Evolutionary conservation across 805 yeast genomes (phyloP), one percentile per base, ranked within the genome.

Genomic region (Cyberlindnera subsufficiens): DNA sequence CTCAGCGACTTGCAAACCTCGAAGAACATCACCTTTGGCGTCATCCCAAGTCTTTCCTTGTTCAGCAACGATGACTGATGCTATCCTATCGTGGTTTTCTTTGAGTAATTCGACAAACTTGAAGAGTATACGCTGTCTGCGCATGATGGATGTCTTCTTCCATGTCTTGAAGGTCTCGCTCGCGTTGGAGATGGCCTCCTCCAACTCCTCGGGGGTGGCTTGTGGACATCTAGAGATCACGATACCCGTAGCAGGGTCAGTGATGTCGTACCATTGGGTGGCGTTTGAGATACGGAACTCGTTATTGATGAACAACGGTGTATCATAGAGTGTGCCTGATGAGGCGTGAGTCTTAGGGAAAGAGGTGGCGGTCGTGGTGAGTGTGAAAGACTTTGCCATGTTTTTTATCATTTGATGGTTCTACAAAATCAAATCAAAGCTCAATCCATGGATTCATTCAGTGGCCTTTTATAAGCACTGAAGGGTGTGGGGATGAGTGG

Each of bases 1-100:
- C 66, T 82, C 90, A 5, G 88, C 89, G 38, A 82, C 90, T 63
- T 82, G 90, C 37, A 82, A 69, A 5, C 90, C 90, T 43, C 90
- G 70, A 42, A 82, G 70, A 14, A 82, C 90, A 53, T 82, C 82
- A 19, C 90, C 90, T 60, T 71, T 71, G 39, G 90, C 89, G 54
- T 82, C 90, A 15, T 77, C 77, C 59, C 82, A 77, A 15, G 88
- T 82, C 63, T 82, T 82, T 25, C 90, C 89, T 61, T 82, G 88
- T 64, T 86, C 82, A 44, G 77, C 71, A 47, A 82, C 82, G 47
- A 82, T 72, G 29, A 69, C 73, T 18, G 78, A 70, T 1, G 90
- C 90, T 18, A 82, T 64, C 44, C 85, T 61, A 62, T 82, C 88
- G 77, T 80, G 76, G 63, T 82, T 79, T 43, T 68, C 71, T 50